phyloP scores from a whole-genome alignment of 768 basidiomycete species.

The Russula abietina region DNA sequence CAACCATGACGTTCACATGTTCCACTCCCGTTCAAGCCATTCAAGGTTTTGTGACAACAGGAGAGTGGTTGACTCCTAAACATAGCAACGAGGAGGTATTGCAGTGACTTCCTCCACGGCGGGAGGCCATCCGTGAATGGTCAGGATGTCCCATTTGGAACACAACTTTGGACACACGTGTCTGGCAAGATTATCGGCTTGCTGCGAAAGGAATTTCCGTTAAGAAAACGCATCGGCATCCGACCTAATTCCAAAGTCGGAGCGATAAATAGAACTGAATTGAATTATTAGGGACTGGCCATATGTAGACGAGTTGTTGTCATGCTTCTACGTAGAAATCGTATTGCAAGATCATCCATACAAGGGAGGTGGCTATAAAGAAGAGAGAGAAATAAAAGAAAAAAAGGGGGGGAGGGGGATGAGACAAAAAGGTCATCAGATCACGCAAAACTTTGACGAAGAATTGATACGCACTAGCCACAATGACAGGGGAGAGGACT shows the following conservation, averaged over 20 bases:
- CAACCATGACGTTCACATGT: neutral
- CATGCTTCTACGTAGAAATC: slow-evolving; percentile 59
- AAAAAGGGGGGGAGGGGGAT: neutral
- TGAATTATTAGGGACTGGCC: neutral
- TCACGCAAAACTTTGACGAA: neutral
- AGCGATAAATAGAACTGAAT: neutral
- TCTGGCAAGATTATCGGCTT: neutral
- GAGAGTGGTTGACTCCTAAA: neutral
- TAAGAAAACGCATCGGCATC: neutral
- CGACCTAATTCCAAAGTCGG: neutral
- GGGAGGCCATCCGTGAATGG: neutral
- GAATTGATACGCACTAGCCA: slow-evolving; percentile 65
- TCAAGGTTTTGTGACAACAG: neutral
- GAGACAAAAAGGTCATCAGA: slow-evolving; percentile 3
- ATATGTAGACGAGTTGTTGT: neutral
- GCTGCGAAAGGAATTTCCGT: neutral
- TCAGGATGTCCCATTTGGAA: neutral
- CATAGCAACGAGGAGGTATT: neutral
- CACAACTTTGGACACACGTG: neutral
- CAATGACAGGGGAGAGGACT: slow-evolving; percentile 68
- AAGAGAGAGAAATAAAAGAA: too few species aligned
- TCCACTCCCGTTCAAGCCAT: neutral
- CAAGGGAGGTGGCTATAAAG: slow-evolving; percentile 51
- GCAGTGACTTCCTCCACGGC: neutral
- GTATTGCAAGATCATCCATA: slow-evolving; percentile 86